Conservation (phyloP, 768 basidiomycete species). For the Cystobasidium tubakii region DNA sequence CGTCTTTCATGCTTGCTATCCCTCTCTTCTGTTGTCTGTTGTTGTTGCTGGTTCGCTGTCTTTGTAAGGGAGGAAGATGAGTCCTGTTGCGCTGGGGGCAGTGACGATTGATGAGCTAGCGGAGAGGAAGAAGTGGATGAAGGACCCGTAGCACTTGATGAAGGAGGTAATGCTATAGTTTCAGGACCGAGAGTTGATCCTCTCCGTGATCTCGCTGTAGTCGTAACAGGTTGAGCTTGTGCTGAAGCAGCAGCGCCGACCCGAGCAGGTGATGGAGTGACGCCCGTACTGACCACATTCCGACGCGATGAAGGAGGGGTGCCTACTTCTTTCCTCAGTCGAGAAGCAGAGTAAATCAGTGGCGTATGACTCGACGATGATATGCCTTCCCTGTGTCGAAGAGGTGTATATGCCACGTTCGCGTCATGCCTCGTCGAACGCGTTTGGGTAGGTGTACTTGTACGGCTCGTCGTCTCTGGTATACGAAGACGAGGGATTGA, state of each 20-base stretch:
- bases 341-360: not conserved
- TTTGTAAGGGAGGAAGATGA: not conserved
- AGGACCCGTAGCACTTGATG: not conserved
- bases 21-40: not conserved
- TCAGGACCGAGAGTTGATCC: constrained; percentile 5
- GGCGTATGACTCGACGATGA: not conserved
- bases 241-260: not conserved
- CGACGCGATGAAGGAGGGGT: not conserved
- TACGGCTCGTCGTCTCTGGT: not conserved
- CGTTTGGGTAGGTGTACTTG: not conserved
- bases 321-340: not conserved
- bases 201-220: not conserved
- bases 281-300: not conserved
- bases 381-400: not conserved
- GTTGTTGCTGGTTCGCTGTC: not conserved
- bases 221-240: not conserved
- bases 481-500: not conserved
- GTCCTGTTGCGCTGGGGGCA: not conserved
- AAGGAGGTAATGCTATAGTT: constrained; percentile 20
- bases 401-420: no score
- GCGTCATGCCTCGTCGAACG: not conserved
- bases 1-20: not conserved
- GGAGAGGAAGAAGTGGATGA: not conserved
- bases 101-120: not conserved
- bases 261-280: not conserved